Conservation (phyloP, 192 early-diverging fungal species). For the Coemansia sp. region DNA sequence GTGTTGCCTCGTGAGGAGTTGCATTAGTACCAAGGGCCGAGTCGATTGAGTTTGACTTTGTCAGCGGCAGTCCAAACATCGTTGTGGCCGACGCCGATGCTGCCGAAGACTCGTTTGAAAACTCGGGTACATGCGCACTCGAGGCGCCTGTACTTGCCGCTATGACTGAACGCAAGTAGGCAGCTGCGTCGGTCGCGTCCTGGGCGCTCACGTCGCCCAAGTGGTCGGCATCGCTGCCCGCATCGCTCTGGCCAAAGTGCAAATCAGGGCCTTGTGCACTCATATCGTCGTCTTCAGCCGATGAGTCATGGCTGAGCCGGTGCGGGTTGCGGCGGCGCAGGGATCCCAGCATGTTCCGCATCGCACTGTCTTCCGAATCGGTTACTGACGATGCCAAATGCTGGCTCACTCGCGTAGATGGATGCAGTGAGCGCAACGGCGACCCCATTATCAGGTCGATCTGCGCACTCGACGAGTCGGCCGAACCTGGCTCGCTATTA, state of each 20-base stretch:
- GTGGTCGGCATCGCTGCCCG: slow-evolving; percentile 43
- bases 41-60: slow-evolving; percentile 35
- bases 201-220: slow-evolving; percentile 12
- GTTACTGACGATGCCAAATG: slow-evolving; percentile 14
- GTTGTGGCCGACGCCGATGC: slow-evolving; percentile 18
- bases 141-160: slow-evolving; percentile 7
- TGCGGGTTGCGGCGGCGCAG: slow-evolving; percentile 19
- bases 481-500: slow-evolving; percentile 8
- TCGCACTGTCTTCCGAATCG: slow-evolving; percentile 23
- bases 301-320: slow-evolving; percentile 29
- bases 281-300: slow-evolving; percentile 42
- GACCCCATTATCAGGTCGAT: slow-evolving; percentile 40
- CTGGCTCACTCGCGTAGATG: slow-evolving; percentile 11
- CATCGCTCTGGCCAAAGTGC: slow-evolving; percentile 49
- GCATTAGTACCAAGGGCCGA: slow-evolving; percentile 14
- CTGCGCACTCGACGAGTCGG: slow-evolving; percentile 21
- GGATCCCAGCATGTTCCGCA: slow-evolving; percentile 28
- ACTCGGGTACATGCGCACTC: slow-evolving; percentile 7
- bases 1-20: neutral
- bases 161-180: slow-evolving; percentile 29
- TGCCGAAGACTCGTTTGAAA: slow-evolving; percentile 21
- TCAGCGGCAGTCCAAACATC: slow-evolving; percentile 15
- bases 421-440: slow-evolving; percentile 31
- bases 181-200: slow-evolving; percentile 18
- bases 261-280: slow-evolving; percentile 45